Evolutionary conservation across 2,329 filamentous ascomycete genomes (phyloP).

Genomic region (Fusarium haematococcum): DNA sequence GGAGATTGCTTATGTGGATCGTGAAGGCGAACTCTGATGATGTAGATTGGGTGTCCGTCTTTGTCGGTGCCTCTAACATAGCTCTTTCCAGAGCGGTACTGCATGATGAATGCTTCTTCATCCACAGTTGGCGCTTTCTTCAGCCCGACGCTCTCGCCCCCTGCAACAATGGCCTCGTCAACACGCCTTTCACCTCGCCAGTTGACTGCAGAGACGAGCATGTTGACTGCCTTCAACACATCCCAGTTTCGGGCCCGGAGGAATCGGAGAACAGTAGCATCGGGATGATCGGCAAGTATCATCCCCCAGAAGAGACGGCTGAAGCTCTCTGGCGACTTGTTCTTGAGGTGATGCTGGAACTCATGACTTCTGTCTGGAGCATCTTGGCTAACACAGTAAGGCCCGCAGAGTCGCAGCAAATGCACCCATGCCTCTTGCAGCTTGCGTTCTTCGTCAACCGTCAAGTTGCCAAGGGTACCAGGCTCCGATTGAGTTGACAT

Average conservation of each 20-base stretch:
- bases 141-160: slow-evolving; percentile 49
- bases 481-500: slow-evolving; percentile 27
- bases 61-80: slow-evolving; percentile 53
- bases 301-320: slow-evolving; percentile 23
- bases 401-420: slow-evolving; percentile 27
- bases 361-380: slow-evolving; percentile 3
- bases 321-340: slow-evolving; percentile 27
- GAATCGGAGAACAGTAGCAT: slow-evolving; percentile 54
- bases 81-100: slow-evolving; percentile 53
- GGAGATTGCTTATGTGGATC: slow-evolving; percentile 47
- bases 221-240: slow-evolving; percentile 52
- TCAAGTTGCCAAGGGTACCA: slow-evolving; percentile 33
- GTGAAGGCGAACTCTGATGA: slow-evolving; percentile 47
- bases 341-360: slow-evolving; percentile 8
- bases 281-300: slow-evolving; percentile 49
- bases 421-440: slow-evolving; percentile 36
- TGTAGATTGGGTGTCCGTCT: slow-evolving; percentile 50
- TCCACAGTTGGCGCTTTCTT: slow-evolving; percentile 36
- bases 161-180: slow-evolving; percentile 47
- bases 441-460: slow-evolving; percentile 22
- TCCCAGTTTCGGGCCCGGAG: slow-evolving; percentile 56
- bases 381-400: neutral
- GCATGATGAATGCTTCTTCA: slow-evolving; percentile 52
- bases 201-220: slow-evolving; percentile 52
- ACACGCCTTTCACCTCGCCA: slow-evolving; percentile 52